A percentile compares a stretch with the other conserved stretches of the same genome.
Conservation (phyloP, 768 basidiomycete genomes). For the Termitomyces sp. region DNA sequence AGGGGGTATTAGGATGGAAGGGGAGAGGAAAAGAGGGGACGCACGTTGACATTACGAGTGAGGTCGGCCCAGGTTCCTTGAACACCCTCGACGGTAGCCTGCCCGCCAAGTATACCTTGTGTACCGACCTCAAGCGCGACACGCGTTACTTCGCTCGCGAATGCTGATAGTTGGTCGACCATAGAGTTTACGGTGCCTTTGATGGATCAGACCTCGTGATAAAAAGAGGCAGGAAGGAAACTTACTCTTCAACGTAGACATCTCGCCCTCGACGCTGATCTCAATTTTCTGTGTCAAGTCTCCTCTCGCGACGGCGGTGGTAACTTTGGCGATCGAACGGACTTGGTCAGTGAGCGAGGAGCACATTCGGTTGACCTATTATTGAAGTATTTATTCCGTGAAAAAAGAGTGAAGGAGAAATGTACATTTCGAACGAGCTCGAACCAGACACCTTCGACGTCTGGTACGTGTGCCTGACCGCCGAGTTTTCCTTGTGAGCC, state of each 20-base stretch:
- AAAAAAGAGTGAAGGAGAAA: background rate
- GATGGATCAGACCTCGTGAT: background rate
- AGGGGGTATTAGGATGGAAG: background rate
- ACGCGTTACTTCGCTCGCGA: constrained; percentile 79
- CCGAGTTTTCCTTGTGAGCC: constrained; percentile 88
- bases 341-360: constrained; percentile 78
- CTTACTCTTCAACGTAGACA: constrained; percentile 69
- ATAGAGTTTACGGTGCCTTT: constrained; percentile 84
- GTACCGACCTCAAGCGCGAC: constrained; percentile 90
- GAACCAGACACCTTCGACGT: constrained; percentile 78
- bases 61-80: constrained; percentile 93
- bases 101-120: constrained; percentile 86
- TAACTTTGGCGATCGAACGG: constrained; percentile 71
- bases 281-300: constrained; percentile 93
- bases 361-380: constrained; percentile 74
- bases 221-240: background rate
- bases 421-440: constrained; percentile 58
- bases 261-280: constrained; percentile 84
- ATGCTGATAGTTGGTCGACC: constrained; percentile 87
- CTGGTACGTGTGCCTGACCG: constrained; percentile 79
- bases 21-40: background rate
- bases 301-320: constrained; percentile 86
- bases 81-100: constrained; percentile 86
- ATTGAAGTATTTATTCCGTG: background rate
- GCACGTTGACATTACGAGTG: constrained; percentile 85